These are phyloP conservation scores for Wickerhamomyces silvicola DNA, from an alignment of 805 yeast genomes.

Conservation along the genomic window DNA sequence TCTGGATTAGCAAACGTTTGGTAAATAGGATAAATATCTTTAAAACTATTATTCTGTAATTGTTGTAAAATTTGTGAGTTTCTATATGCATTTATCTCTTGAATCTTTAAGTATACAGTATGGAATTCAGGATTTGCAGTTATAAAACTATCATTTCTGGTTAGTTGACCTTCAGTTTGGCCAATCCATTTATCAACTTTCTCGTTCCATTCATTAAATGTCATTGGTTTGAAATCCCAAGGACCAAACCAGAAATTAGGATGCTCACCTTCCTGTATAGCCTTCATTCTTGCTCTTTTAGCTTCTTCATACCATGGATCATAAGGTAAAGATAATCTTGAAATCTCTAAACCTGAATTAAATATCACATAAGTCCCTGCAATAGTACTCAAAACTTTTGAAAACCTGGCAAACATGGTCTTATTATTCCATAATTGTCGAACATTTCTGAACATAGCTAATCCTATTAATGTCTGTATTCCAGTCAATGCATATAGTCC, in stretches of 20 bases:
- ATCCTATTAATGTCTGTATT: constrained; percentile 46
- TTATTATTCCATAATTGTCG: constrained; percentile 21
- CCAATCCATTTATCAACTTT: constrained; percentile 20
- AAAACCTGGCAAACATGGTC: constrained; percentile 22
- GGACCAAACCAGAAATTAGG: constrained; percentile 68
- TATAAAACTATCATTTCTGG: constrained; percentile 2
- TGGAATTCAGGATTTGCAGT: constrained; percentile 7
- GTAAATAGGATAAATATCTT: constrained; percentile 13
- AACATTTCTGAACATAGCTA: constrained; percentile 21
- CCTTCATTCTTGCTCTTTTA: constrained; percentile 40
- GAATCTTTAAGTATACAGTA: constrained; percentile 10
- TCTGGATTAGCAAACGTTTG: constrained; percentile 8
- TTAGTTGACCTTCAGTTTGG: constrained; percentile 13
- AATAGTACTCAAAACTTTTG: constrained; percentile 26
- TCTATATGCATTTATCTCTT: constrained; percentile 11
- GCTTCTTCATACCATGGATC: constrained; percentile 79
- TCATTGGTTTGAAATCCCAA: constrained; percentile 45
- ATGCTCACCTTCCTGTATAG: constrained; percentile 36
- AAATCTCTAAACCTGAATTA: constrained; percentile 49
- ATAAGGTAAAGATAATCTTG: constrained; percentile 39
- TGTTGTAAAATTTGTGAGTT: constrained; percentile 16
- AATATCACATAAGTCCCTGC: constrained; percentile 44
- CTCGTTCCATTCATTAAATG: constrained; percentile 29
- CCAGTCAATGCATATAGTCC: constrained; percentile 50
- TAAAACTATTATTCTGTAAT: constrained; percentile 10